Conservation (phyloP, 2,329 filamentous ascomycete genomes). For the Graphiopsis chlorocephala region DNA sequence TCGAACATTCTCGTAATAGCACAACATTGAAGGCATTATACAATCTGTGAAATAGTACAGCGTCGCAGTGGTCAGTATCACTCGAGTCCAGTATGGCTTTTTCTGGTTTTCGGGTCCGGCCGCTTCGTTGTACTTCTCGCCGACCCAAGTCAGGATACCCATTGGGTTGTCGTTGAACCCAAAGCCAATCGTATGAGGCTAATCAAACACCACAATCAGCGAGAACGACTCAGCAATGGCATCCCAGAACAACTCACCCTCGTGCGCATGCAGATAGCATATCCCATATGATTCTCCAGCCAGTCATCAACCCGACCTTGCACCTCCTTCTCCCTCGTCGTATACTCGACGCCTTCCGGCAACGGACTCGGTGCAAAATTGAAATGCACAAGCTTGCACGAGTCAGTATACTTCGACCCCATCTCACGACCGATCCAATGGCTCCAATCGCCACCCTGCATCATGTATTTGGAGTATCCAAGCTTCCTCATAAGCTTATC, state of each 20-base stretch:
- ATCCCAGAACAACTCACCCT: slow-evolving; percentile 18
- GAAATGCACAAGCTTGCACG: slow-evolving; percentile 41
- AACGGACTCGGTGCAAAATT: slow-evolving; percentile 42
- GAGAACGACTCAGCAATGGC: background rate
- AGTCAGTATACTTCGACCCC: slow-evolving; percentile 34
- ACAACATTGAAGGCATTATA: slow-evolving; percentile 38
- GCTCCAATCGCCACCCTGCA: slow-evolving; percentile 43
- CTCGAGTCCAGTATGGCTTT: slow-evolving; percentile 32
- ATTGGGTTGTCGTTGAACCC: slow-evolving; percentile 44
- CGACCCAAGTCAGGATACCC: slow-evolving; percentile 45
- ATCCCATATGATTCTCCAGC: slow-evolving; percentile 40
- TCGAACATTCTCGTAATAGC: slow-evolving; percentile 40
- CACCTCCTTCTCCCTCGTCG: slow-evolving; percentile 34
- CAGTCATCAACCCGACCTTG: slow-evolving; percentile 37
- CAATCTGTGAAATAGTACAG: slow-evolving; percentile 41
- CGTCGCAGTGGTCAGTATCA: slow-evolving; percentile 32
- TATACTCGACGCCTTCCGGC: slow-evolving; percentile 33
- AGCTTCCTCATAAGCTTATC: slow-evolving; percentile 41
- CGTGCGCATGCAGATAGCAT: slow-evolving; percentile 43
- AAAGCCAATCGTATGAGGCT: slow-evolving; percentile 44
- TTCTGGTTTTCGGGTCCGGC: slow-evolving; percentile 37
- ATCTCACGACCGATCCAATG: slow-evolving; percentile 42
- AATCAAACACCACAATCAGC: background rate
- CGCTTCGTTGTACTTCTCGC: slow-evolving; percentile 44
- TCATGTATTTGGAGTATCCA: slow-evolving; percentile 40